A percentile compares a stretch with the other conserved stretches of the same genome.
phyloP scores from a whole-genome alignment of 164 flowering plant species.

The Pachysandra terminalis region DNA sequence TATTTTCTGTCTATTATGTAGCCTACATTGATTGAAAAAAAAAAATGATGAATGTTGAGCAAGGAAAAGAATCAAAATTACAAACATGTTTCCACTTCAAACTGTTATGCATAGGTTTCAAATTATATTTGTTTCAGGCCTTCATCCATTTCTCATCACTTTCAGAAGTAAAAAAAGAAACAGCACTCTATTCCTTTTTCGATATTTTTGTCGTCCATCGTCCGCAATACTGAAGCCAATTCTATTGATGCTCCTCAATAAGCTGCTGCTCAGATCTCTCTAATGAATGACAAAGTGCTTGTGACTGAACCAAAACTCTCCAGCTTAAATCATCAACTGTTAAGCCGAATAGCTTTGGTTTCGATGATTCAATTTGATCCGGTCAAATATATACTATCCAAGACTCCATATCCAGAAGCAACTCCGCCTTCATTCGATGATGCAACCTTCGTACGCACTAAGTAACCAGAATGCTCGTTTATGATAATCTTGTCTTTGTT shows the following conservation, averaged over 20 bases:
- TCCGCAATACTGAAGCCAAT: too few species aligned
- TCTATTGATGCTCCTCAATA: too few species aligned
- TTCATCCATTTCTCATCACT: too few species aligned
- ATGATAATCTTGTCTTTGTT: constrained; percentile 68
- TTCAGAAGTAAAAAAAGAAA: not conserved
- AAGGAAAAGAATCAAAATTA: too few species aligned
- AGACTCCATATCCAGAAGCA: constrained; percentile 90
- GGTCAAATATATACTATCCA: constrained; percentile 78
- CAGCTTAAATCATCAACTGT: not conserved
- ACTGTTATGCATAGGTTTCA: not conserved
- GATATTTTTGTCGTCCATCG: too few species aligned
- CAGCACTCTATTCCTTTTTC: not conserved
- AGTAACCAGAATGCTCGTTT: constrained; percentile 70
- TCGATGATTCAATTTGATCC: constrained; percentile 28
- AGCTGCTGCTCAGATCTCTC: not conserved
- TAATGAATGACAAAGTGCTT: not conserved
- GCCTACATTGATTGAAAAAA: too few species aligned
- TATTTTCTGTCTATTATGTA: not conserved
- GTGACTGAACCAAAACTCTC: not conserved
- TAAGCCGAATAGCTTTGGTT: not conserved
- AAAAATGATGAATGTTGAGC: too few species aligned
- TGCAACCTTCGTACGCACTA: constrained; percentile 88
- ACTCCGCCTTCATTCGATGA: constrained; percentile 97
- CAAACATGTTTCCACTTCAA: too few species aligned
- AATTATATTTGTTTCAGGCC: too few species aligned